Base-by-base conservation (phyloP, 2,329 filamentous ascomycete species). In the Ophiostoma novo-ulmi region DNA sequence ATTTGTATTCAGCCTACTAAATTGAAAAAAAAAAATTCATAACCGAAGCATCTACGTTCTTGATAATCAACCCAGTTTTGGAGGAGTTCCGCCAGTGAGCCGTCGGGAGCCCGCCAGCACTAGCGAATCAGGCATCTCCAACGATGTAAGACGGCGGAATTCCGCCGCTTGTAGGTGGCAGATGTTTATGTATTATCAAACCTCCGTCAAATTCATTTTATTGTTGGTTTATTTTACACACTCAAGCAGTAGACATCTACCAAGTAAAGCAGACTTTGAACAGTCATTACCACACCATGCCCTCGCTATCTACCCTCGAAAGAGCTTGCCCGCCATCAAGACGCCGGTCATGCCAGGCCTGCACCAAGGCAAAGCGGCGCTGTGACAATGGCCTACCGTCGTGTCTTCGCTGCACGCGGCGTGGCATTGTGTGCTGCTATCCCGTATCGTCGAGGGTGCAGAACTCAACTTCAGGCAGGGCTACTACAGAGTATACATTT, bases 311-410 rank as follows among this genome's bases (percentile, higher is more conserved):
- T 5, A 70, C 74, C 1, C 41, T 76, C 5, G 82, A 83, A 76
- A 79, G 79, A 69, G 77, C 73, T 36, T 83, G 83, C 76, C 82
- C 82, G 44, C 83, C 80, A 64, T 81, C 81, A 5, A 77, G 82
- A 70, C 83, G 85, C 66, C 88, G 87, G 77, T 85, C 87, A 3
- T 89, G 86, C 74, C 78, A 81, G 3, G 82, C 83, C 36, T 88
- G 87, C 78, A 85, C 82, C 67, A 83, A 82, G 74, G 82, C 85
- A 35, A 88, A 88, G 76, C 81, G 86, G 17, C 83, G 83, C 67
- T 88, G 87, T 76, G 84, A 86, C 73, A 81, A 84, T 52, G 80
- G 80, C 22, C 75, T 81, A 17, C 86, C 86, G 1, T 75, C 80
- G 14, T 89, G 87, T 74, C 77, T 81, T 20, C 81, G 87, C 63